phyloP scores from a whole-genome alignment of 345 rosid genomes.

The Brassica carinata region DNA sequence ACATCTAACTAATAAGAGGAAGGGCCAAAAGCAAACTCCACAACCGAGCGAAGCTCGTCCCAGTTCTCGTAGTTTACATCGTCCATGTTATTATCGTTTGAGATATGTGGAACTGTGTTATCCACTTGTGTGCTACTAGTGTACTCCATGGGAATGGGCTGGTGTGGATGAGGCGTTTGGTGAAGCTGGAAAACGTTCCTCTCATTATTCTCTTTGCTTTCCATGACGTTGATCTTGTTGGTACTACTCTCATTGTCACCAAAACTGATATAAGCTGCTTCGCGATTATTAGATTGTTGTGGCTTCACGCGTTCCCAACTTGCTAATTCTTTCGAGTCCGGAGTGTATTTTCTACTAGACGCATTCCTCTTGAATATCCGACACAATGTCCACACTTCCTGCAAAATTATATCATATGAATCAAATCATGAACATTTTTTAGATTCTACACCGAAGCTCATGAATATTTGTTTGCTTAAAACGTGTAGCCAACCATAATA shows the following conservation, averaged over 20 bases:
- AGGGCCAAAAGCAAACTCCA: slow-evolving; percentile 60
- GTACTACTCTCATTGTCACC: slow-evolving; percentile 41
- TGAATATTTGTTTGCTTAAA: background rate
- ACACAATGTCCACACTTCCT: slow-evolving; percentile 95
- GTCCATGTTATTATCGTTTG: slow-evolving; percentile 36
- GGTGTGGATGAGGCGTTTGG: slow-evolving; percentile 19
- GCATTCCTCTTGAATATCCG: slow-evolving; percentile 69
- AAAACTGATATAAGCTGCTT: slow-evolving; percentile 55
- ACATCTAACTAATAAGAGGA: slow-evolving; percentile 29
- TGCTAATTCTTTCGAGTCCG: slow-evolving; percentile 63
- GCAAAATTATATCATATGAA: slow-evolving; percentile 7
- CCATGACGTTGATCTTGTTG: slow-evolving; percentile 33
- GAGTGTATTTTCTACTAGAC: slow-evolving; percentile 51
- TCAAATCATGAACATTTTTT: background rate
- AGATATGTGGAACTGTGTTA: slow-evolving; percentile 33
- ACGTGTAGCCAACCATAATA: background rate
- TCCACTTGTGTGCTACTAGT: slow-evolving; percentile 43
- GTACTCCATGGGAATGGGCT: slow-evolving; percentile 30
- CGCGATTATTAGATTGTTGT: slow-evolving; percentile 38
- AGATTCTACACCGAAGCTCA: background rate
- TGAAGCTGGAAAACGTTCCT: slow-evolving; percentile 28
- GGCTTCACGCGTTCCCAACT: slow-evolving; percentile 31
- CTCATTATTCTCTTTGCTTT: slow-evolving; percentile 30
- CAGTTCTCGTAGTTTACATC: slow-evolving; percentile 49
- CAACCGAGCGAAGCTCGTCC: slow-evolving; percentile 80